These are phyloP conservation scores for Ustilago hordei DNA, from an alignment of 1,284 basidiomycete species.

Conservation along the genomic window DNA sequence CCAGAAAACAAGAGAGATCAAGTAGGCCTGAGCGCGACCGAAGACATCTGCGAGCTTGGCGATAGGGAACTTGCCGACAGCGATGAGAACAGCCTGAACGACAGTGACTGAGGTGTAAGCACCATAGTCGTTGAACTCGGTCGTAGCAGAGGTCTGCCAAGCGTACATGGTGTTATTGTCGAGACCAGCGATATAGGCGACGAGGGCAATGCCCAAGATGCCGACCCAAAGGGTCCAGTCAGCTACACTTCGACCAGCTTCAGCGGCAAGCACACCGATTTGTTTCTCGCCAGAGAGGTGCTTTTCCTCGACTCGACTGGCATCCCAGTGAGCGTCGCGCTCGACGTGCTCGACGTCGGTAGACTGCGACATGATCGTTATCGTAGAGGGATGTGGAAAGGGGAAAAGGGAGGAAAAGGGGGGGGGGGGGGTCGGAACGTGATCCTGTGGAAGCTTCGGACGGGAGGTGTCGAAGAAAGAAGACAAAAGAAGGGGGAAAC, in stretches of 20 bases:
- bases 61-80: slow-evolving; percentile 67
- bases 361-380: slow-evolving; percentile 33
- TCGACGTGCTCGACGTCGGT: slow-evolving; percentile 36
- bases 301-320: slow-evolving; percentile 11
- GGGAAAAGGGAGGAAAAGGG: not conserved
- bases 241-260: slow-evolving; percentile 54
- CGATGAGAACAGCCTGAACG: slow-evolving; percentile 65
- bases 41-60: slow-evolving; percentile 68
- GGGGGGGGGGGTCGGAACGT: too few relatives aligned
- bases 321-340: slow-evolving; percentile 23
- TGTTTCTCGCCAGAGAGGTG: slow-evolving; percentile 44
- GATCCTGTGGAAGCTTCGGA: not conserved
- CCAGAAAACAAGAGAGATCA: slow-evolving; percentile 61
- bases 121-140: slow-evolving; percentile 30
- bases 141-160: slow-evolving; percentile 46
- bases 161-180: slow-evolving; percentile 64
- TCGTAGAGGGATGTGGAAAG: slow-evolving; percentile 3
- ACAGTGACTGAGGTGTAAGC: slow-evolving; percentile 54
- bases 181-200: slow-evolving; percentile 58
- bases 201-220: slow-evolving; percentile 58
- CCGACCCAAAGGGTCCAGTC: slow-evolving; percentile 60
- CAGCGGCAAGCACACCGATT: slow-evolving; percentile 56
- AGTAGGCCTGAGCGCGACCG: slow-evolving; percentile 62
- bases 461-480: not conserved
- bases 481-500: not conserved